A percentile compares a stretch with the other conserved stretches of the same genome.
phyloP scores from a whole-genome alignment of 2,329 filamentous ascomycete genomes.

The Cladosporium sp. region DNA sequence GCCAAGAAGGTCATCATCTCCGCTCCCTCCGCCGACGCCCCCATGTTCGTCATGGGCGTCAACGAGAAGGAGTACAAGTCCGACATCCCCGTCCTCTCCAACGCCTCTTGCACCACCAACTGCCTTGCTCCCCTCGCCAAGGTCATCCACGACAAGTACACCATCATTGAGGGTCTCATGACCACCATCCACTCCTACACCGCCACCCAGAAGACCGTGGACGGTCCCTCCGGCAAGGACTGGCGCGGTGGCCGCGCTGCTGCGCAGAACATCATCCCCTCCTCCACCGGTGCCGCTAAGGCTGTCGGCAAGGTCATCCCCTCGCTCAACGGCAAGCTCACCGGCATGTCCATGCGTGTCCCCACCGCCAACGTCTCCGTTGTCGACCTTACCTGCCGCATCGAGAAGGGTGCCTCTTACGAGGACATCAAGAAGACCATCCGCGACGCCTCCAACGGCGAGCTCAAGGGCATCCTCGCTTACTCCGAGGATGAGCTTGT shows the following conservation, averaged over 20 bases:
- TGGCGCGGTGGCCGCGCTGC: slow-evolving; percentile 99
- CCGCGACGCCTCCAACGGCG: slow-evolving; percentile 70
- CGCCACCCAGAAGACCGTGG: slow-evolving; percentile 98
- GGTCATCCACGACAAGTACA: slow-evolving; percentile 98
- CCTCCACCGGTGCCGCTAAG: slow-evolving; percentile 99
- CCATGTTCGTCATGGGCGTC: slow-evolving; percentile 99
- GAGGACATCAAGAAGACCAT: slow-evolving; percentile 91
- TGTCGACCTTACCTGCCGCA: slow-evolving; percentile 91
- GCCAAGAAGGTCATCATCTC: slow-evolving; percentile 93
- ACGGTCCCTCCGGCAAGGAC: slow-evolving; percentile 97
- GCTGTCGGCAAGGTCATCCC: slow-evolving; percentile 99
- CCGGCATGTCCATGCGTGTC: slow-evolving; percentile 99
- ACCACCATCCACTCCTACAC: slow-evolving; percentile 99
- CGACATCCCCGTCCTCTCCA: slow-evolving; percentile 91
- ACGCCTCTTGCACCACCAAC: slow-evolving; percentile 99
- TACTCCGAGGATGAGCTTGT: slow-evolving; percentile 98
- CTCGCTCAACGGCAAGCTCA: slow-evolving; percentile 97
- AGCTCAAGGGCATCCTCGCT: slow-evolving; percentile 86
- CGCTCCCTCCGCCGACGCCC: slow-evolving; percentile 88
- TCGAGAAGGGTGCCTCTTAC: slow-evolving; percentile 85
- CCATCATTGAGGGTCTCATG: slow-evolving; percentile 98
- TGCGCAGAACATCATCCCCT: slow-evolving; percentile 99
- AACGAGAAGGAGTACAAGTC: slow-evolving; percentile 93
- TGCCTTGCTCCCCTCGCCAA: slow-evolving; percentile 99
- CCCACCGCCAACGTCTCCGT: slow-evolving; percentile 98